Percentiles rank a stretch among this genome's conserved stretches.
Evolutionary conservation across 257 asterid species (phyloP).

Genomic region (Catharanthus roseus): DNA sequence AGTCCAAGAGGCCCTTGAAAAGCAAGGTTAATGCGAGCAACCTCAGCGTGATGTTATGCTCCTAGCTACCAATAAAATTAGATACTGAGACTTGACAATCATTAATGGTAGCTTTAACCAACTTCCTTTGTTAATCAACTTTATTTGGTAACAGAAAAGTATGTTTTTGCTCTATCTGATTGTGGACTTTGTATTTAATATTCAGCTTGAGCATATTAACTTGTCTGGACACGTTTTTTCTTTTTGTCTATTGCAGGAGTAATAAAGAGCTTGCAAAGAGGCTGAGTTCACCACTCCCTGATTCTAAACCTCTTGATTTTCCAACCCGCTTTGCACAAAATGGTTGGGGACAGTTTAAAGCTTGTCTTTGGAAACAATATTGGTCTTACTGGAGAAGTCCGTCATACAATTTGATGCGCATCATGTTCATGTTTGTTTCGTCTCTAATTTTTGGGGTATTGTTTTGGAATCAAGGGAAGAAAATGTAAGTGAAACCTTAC

Average conservation of each 20-base stretch:
- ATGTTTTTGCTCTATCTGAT: not conserved
- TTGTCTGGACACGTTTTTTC: not conserved
- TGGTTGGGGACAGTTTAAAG: conserved; percentile 17
- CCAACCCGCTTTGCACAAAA: not conserved
- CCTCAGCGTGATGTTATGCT: not conserved
- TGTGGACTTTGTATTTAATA: not conserved
- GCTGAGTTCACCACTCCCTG: not conserved
- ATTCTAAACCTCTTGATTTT: not conserved
- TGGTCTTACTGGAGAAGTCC: conserved; percentile 26
- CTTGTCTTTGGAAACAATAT: conserved; percentile 15
- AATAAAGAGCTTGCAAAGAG: conserved; percentile 1
- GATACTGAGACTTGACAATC: not conserved
- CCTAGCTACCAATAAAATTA: not conserved
- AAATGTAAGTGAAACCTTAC: conserved; percentile 31
- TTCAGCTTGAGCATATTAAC: not conserved
- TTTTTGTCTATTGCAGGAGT: not conserved
- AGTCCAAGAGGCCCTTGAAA: not conserved
- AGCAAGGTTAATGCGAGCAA: too few relatives aligned
- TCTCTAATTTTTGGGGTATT: conserved; percentile 36
- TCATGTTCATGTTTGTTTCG: conserved; percentile 31
- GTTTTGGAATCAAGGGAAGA: conserved; percentile 43
- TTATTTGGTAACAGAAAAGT: not conserved
- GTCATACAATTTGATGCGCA: conserved; percentile 41
- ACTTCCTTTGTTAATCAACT: not conserved
- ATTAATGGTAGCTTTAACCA: not conserved